Evolutionary conservation across 73 alveolate genomes (phyloP), one percentile per base, ranked within the genome.

Genomic region (Urostyla sp.): DNA sequence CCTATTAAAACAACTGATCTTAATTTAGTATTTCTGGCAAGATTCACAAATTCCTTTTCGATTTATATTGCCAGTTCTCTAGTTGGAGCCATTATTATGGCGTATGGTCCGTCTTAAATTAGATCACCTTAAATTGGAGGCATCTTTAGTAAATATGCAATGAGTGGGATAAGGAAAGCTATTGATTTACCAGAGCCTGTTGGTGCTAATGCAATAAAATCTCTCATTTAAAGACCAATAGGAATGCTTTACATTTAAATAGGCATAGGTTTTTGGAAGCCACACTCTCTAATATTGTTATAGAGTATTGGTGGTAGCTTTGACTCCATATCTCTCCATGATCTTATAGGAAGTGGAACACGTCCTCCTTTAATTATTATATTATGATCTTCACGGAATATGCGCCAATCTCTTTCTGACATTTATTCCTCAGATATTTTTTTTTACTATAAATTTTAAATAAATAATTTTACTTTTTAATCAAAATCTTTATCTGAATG

Each of bases 111-210:
- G 82, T 95, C 98, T 4, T 53, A 23, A 20, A 58, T 53, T 0
- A 72, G 26, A 15, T 55, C 84, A 13, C 80, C 92, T 16, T 21
- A 18, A 3, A 84, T 43, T 60, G 76, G 94, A 52, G 92, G 99
- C 55, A 74, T 61, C 31, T 83, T 85, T 67, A 67, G 75, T 52
- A 90, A 63, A 72, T 88, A 90, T 18, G 72, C 49, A 53, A 91
- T 92, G 86, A 84, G 85, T n/a, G 97, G 97, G 50, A 90, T 67
- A 27, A 84, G 79, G 82, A 90, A 96, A 11, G 99, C 97, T 49
- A 94, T 90, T 40, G 98, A 89, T 81, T 96, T 94, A 35, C 99
- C 98, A 45, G 94, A 77, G 26, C 99, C 99, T 4, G 99, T 96
- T 18, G 95, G 97, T 10, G 98, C 95, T 24, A 96, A 67, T 31